phyloP scores from a whole-genome alignment of 495 filamentous ascomycete species.

The Podospora anserina region DNA sequence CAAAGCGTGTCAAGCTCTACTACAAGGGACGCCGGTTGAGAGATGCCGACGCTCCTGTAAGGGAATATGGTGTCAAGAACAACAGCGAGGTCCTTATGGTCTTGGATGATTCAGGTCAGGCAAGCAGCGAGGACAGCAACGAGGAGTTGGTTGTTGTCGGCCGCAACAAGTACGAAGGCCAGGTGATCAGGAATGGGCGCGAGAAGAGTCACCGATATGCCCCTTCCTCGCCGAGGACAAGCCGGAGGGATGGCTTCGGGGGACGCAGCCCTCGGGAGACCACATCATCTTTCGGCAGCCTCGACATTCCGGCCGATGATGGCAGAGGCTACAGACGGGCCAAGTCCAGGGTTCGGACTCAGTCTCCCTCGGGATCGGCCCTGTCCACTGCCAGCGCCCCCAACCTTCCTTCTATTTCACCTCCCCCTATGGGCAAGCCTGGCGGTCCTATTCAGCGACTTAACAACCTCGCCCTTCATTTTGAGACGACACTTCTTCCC shows the following conservation, averaged over 20 bases:
- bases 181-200: neutral
- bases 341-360: slow-evolving; percentile 29
- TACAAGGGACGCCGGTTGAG: slow-evolving; percentile 80
- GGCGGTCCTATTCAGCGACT: slow-evolving; percentile 65
- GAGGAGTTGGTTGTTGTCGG: slow-evolving; percentile 45
- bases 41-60: slow-evolving; percentile 60
- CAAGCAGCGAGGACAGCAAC: slow-evolving; percentile 51
- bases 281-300: slow-evolving; percentile 30
- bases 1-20: slow-evolving; percentile 60
- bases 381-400: slow-evolving; percentile 27
- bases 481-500: slow-evolving; percentile 65
- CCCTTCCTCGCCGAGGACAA: slow-evolving; percentile 26
- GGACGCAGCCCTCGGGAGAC: slow-evolving; percentile 40
- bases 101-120: slow-evolving; percentile 50
- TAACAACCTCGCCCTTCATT: slow-evolving; percentile 62
- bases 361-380: slow-evolving; percentile 25
- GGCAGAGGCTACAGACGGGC: slow-evolving; percentile 19
- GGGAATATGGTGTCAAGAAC: slow-evolving; percentile 74
- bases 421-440: slow-evolving; percentile 29
- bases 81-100: slow-evolving; percentile 64
- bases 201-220: slow-evolving; percentile 1
- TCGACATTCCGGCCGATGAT: slow-evolving; percentile 28
- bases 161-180: slow-evolving; percentile 18
- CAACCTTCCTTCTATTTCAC: neutral
- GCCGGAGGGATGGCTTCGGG: slow-evolving; percentile 26